Base-by-base conservation (phyloP, 768 basidiomycete genomes). In the Leccinum longicurvipes region DNA sequence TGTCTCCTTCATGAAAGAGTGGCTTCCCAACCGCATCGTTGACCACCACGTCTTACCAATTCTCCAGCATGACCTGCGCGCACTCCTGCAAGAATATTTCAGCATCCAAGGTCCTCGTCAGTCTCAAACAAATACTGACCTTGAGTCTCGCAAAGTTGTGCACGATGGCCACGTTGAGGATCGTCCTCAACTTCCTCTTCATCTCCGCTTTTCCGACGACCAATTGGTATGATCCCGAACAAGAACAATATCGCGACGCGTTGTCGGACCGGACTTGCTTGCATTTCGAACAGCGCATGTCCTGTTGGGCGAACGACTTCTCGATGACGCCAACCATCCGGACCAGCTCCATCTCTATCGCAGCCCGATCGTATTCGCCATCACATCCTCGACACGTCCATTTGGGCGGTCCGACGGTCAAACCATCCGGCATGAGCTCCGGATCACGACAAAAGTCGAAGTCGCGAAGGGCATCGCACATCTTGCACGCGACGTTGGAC, bases 371-470 rank as follows among this genome's bases (percentile, higher is more conserved):
- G 71, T 93, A 96, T 70, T 97, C 91, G 29, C 87, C 85, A 19
- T 82, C 83, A 61, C 94, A 97, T 51, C 75, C 75, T 50, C 77
- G 73, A 65, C 93, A 91, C 14, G 74, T 66, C 92, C 90, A 93
- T 53, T 80, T 82, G 19, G 73, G 66, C 6, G 79, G 76, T 17
- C 78, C 74, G 7, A 79, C 73, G 32, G 80, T 72, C 56, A 73
- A 60, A 63, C 78, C 73, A 60, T 76, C 76, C 10, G 91, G 86
- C 42, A 92, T 76, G 39, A 97, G 78, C 56, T 93, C 89, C 11
- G 85, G 80, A 72, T 98, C 96, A 15, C 96, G 84, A 68, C 96
- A 98, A 65, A 99, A 90, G 71, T 99, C 97, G 64, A 99, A 91
- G 69, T 96, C 93, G 3, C 89, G 83, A 57, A 94, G 79, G 14